phyloP scores from a whole-genome alignment of 441 rosid genomes.

The Erodium chrysanthum region DNA sequence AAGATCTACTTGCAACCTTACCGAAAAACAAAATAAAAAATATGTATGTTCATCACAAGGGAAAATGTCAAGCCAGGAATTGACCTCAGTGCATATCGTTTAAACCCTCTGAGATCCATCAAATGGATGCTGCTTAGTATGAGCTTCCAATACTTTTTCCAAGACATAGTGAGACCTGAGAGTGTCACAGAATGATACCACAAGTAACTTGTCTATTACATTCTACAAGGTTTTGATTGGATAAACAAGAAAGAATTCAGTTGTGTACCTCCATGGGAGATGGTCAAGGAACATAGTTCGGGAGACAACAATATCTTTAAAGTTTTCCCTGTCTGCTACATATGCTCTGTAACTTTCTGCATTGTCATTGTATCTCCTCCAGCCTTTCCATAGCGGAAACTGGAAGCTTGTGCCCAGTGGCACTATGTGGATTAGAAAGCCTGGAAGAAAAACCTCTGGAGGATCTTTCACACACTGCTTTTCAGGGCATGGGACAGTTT shows the following conservation, averaged over 20 bases:
- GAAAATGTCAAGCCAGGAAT: conserved; percentile 5
- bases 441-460: conserved; percentile 66
- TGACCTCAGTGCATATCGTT: conserved; percentile 13
- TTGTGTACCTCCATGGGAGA: conserved; percentile 76
- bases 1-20: background rate
- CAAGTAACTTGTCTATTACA: background rate
- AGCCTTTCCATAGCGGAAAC: conserved; percentile 48
- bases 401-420: conserved; percentile 31
- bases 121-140: conserved; percentile 17
- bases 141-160: conserved; percentile 51
- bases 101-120: conserved; percentile 31
- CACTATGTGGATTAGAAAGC: conserved; percentile 61
- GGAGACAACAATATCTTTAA: conserved; percentile 68
- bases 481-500: conserved; percentile 36
- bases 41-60: background rate
- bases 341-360: conserved; percentile 44
- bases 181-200: conserved; percentile 5
- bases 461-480: conserved; percentile 28
- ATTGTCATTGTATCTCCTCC: conserved; percentile 29
- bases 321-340: conserved; percentile 52
- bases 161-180: conserved; percentile 58
- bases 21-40: background rate
- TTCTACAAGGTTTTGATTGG: background rate
- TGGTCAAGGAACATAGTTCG: conserved; percentile 88
- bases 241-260: conserved; percentile 2